Evolutionary conservation across 768 basidiomycete species (phyloP), one percentile per base, ranked within the genome.

Genomic region (Cystobasidium ongulense): DNA sequence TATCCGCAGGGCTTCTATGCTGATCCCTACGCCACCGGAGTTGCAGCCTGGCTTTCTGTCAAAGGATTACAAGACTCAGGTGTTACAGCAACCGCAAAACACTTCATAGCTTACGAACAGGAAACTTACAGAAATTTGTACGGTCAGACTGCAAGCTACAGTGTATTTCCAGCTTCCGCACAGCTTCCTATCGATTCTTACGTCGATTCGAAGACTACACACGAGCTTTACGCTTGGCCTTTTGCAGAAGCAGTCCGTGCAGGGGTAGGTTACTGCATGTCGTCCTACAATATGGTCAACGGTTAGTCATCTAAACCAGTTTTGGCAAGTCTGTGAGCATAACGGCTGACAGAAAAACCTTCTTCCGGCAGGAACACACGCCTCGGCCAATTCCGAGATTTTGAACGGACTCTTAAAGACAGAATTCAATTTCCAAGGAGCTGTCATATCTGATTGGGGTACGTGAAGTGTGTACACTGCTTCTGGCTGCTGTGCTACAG

Each of bases 401-500:
- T 76, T 79, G 53, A 82, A 81, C 73, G 64, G 75, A 23, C 67
- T 81, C 1, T 70, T 82, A 61, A 82, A 82, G 76, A 66, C 75
- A 15, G 75, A 75, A 38, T 43, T 74, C 36, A 41, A 64, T 11
- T 91, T 90, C 84, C 88, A 88, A 81, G 90, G 89, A 46, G 89
- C 84, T 36, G 84, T 90, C 63, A 86, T 89, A 87, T 87, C 87
- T 15, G 90, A 90, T 80, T 90, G 89, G 89, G 80, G 31, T 59
- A 35, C 17, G 57, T 59, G 57, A 27, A 15, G 4, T 27, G 29
- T 13, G 25, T 29, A 15, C 23, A 27, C 29, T 59, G 5, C 63
- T n/a, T 29, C 52, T 35, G 33, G 21, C 53, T 10, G 31, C 74
- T 77, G 64, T 27, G 35, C 68, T 5, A 50, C 43, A 8, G 66